A percentile compares a stretch with the other conserved stretches of the same genome.
These are phyloP conservation scores for Aspergillus proliferans DNA, from an alignment of 2,329 filamentous ascomycete species.

Conservation along the genomic window DNA sequence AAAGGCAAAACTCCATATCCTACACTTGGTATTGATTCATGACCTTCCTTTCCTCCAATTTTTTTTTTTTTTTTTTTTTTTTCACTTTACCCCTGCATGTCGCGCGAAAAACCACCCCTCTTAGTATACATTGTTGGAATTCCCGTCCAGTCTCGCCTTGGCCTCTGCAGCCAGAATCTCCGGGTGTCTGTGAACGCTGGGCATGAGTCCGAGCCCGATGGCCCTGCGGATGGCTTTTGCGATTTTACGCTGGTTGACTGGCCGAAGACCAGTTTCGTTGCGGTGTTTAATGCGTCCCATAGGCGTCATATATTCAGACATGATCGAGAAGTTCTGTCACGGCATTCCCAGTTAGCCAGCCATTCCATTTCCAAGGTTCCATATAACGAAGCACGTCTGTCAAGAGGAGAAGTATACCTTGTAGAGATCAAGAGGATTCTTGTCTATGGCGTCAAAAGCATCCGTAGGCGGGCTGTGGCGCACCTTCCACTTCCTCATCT, in stretches of 20 bases:
- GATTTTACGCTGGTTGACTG: slow-evolving; percentile 86
- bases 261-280: slow-evolving; percentile 70
- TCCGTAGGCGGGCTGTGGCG: slow-evolving; percentile 54
- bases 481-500: slow-evolving; percentile 75
- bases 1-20: not conserved
- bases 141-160: slow-evolving; percentile 22
- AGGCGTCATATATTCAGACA: slow-evolving; percentile 79
- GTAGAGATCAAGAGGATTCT: slow-evolving; percentile 80
- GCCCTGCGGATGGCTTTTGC: slow-evolving; percentile 86
- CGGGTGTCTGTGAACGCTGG: slow-evolving; percentile 82
- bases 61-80: not conserved
- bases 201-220: slow-evolving; percentile 85
- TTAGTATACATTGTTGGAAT: not conserved
- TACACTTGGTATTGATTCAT: not conserved
- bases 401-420: slow-evolving; percentile 53
- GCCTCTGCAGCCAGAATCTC: slow-evolving; percentile 57
- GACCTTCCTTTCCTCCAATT: not conserved
- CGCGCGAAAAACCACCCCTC: not conserved
- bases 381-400: not conserved
- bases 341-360: slow-evolving; percentile 1
- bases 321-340: slow-evolving; percentile 78
- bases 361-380: not conserved
- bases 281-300: slow-evolving; percentile 79
- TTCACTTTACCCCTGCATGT: too few relatives aligned
- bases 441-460: slow-evolving; percentile 69